Evolutionary conservation across 495 filamentous ascomycete species (phyloP).

Genomic region (Tetracladium setigerum): DNA sequence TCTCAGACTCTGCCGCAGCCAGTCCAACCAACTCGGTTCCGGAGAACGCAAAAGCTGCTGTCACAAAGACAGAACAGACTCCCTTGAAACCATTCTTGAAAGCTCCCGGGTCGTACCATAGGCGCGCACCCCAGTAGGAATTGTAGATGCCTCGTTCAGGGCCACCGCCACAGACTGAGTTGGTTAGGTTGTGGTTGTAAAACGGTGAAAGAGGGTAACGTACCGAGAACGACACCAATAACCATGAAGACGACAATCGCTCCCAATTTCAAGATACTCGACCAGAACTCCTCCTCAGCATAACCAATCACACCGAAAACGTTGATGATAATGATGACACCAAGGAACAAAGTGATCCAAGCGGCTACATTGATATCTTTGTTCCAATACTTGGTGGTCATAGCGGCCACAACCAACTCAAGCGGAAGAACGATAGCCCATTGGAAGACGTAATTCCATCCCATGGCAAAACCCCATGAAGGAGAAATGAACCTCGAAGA

Average conservation of each 20-base stretch:
- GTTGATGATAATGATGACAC: slow-evolving; percentile 52
- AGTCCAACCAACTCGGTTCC: slow-evolving; percentile 70
- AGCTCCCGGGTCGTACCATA: slow-evolving; percentile 64
- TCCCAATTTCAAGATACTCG: slow-evolving; percentile 36
- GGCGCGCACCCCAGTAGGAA: slow-evolving; percentile 51
- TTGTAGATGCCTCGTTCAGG: slow-evolving; percentile 26
- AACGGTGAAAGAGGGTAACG: neutral
- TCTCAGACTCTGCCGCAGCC: slow-evolving; percentile 60
- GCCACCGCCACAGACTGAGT: slow-evolving; percentile 11
- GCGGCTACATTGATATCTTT: slow-evolving; percentile 36
- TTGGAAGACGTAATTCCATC: slow-evolving; percentile 63
- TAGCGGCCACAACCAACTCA: slow-evolving; percentile 44
- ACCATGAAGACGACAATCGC: slow-evolving; percentile 43
- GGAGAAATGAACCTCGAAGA: slow-evolving; percentile 74
- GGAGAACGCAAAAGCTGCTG: slow-evolving; percentile 64
- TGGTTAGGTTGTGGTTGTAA: neutral
- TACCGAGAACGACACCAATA: slow-evolving; percentile 39
- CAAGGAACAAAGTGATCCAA: slow-evolving; percentile 54
- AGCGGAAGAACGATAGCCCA: slow-evolving; percentile 53
- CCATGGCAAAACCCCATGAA: slow-evolving; percentile 82
- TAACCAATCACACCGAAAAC: slow-evolving; percentile 67
- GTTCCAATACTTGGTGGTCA: slow-evolving; percentile 54
- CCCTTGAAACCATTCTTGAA: slow-evolving; percentile 65
- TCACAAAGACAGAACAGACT: slow-evolving; percentile 67
- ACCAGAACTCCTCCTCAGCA: slow-evolving; percentile 55